Evolutionary conservation across 805 yeast species (phyloP).

Genomic region (Komagataella phaffii): DNA sequence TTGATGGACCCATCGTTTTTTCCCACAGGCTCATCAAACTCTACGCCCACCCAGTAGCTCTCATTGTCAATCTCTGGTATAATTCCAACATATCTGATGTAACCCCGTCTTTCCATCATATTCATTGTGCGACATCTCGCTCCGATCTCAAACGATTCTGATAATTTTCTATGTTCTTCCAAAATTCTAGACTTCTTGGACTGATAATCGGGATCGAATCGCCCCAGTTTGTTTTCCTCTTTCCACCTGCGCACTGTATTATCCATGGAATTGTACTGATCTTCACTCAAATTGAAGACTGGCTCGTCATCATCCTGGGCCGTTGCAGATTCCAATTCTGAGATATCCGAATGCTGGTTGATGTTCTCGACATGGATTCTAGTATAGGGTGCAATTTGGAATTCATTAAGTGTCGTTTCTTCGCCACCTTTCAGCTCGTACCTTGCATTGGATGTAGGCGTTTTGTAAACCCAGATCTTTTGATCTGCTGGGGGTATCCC

Average conservation of each 20-base stretch:
- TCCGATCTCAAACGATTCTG: slow-evolving; percentile 27
- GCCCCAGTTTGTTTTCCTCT: slow-evolving; percentile 49
- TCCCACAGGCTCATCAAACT: slow-evolving; percentile 77
- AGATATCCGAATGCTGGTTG: slow-evolving; percentile 36
- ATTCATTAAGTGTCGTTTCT: slow-evolving; percentile 11
- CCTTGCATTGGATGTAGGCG: slow-evolving; percentile 22
- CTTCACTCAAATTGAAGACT: slow-evolving; percentile 38
- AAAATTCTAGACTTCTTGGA: slow-evolving; percentile 12
- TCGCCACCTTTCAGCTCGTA: slow-evolving; percentile 9
- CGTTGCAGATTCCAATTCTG: slow-evolving; percentile 10
- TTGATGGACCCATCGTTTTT: slow-evolving; percentile 71
- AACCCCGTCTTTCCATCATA: slow-evolving; percentile 49
- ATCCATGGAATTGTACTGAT: slow-evolving; percentile 42
- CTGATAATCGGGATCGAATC: slow-evolving; percentile 45
- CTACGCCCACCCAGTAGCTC: slow-evolving; percentile 68
- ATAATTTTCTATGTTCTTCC: slow-evolving; percentile 16
- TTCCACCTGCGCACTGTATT: slow-evolving; percentile 76
- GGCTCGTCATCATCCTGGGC: slow-evolving; percentile 17
- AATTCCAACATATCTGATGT: slow-evolving; percentile 55
- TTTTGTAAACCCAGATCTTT: slow-evolving; percentile 29
- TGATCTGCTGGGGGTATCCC: slow-evolving; percentile 58
- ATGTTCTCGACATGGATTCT: slow-evolving; percentile 47
- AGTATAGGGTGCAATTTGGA: slow-evolving; percentile 23
- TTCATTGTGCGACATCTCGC: slow-evolving; percentile 33
- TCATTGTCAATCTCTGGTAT: slow-evolving; percentile 41